A percentile compares a stretch with the other conserved stretches of the same genome.
phyloP scores from a whole-genome alignment of 1,139 yeast species.

The Candida albicans region DNA sequence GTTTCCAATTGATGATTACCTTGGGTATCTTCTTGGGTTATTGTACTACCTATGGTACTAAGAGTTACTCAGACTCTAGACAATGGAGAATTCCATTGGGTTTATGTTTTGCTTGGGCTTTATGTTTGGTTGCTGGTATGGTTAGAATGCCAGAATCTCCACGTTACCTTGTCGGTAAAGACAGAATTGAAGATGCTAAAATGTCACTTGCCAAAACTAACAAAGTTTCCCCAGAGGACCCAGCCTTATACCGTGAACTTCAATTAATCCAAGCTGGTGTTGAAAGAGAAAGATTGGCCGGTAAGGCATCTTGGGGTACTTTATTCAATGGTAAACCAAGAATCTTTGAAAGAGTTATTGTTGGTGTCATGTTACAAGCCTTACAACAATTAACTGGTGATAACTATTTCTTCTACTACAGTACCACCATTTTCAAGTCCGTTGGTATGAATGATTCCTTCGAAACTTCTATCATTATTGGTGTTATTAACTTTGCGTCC shows the following conservation, averaged over 20 bases:
- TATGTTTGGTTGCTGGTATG: constrained; percentile 55
- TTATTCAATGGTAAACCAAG: constrained; percentile 66
- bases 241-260: constrained; percentile 57
- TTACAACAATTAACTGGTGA: constrained; percentile 80
- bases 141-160: constrained; percentile 69
- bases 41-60: constrained; percentile 66
- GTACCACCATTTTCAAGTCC: constrained; percentile 74
- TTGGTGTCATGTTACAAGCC: constrained; percentile 66
- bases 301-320: constrained; percentile 69
- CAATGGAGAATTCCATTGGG: constrained; percentile 69
- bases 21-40: constrained; percentile 70
- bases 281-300: constrained; percentile 61
- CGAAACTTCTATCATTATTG: constrained; percentile 73
- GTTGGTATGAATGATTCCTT: constrained; percentile 80
- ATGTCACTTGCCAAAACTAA: constrained; percentile 61
- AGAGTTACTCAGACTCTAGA: constrained; percentile 49
- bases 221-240: constrained; percentile 59
- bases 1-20: constrained; percentile 69
- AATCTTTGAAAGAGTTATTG: constrained; percentile 60
- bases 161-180: constrained; percentile 41
- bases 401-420: constrained; percentile 80
- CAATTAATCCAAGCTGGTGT: constrained; percentile 63
- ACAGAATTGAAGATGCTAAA: constrained; percentile 43
- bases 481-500: constrained; percentile 75
- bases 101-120: constrained; percentile 56